Evolutionary conservation across 1,284 basidiomycete genomes (phyloP).

Genomic region (Cutaneotrichosporon cavernicola): DNA sequence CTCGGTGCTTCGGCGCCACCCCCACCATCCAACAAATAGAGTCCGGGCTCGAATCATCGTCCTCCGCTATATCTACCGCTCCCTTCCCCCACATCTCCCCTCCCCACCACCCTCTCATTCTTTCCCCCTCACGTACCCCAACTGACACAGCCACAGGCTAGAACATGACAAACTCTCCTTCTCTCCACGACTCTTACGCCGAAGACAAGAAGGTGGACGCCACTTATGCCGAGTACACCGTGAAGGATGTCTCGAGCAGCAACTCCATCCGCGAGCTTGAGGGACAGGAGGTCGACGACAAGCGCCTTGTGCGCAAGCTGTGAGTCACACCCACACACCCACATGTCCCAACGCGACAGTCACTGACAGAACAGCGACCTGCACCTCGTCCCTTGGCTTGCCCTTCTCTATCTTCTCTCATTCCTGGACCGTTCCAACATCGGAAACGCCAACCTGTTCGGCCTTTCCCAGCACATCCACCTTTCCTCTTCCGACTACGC

Average conservation of each 20-base stretch:
- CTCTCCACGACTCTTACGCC: background rate
- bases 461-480: slow-evolving; percentile 34
- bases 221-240: slow-evolving; percentile 3
- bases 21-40: background rate
- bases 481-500: slow-evolving; percentile 35
- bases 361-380: slow-evolving; percentile 25
- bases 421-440: slow-evolving; percentile 74
- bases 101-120: background rate
- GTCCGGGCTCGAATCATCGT: background rate
- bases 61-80: background rate
- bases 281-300: slow-evolving; percentile 20
- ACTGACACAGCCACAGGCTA: background rate
- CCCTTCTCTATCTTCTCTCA: slow-evolving; percentile 67
- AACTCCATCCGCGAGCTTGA: slow-evolving; percentile 7
- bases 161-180: slow-evolving; percentile 5
- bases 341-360: background rate
- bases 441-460: slow-evolving; percentile 54
- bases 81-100: background rate
- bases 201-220: slow-evolving; percentile 11
- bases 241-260: slow-evolving; percentile 10
- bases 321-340: slow-evolving; percentile 9
- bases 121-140: background rate
- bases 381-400: slow-evolving; percentile 38
- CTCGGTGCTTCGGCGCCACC: background rate
- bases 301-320: slow-evolving; percentile 18